Percentiles rank a stretch among this genome's conserved stretches.
These are phyloP conservation scores for Aegilops bicornis DNA, from an alignment of 176 grass and related monocot genomes.

Conservation along the genomic window DNA sequence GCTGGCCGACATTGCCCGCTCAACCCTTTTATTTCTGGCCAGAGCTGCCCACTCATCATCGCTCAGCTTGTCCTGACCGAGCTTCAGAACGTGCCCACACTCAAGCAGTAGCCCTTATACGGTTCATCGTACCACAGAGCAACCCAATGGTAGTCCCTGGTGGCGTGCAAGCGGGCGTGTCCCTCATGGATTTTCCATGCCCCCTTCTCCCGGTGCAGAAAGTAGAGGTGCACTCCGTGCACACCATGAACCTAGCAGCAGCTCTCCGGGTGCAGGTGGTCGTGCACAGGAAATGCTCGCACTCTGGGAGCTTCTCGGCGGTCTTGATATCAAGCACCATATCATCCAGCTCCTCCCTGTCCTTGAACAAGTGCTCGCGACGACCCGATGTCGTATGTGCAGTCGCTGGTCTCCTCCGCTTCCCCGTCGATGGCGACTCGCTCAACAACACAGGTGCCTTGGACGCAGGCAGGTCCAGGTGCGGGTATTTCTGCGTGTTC, in stretches of 20 bases:
- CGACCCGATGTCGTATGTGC: not conserved
- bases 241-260: slow-evolving; percentile 38
- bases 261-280: not conserved
- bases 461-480: not conserved
- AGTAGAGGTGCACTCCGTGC: slow-evolving; percentile 52
- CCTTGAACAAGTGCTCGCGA: slow-evolving; percentile 45
- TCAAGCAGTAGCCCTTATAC: slow-evolving; percentile 57
- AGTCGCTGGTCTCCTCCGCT: not conserved
- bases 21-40: not conserved
- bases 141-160: slow-evolving; percentile 46
- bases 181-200: slow-evolving; percentile 41
- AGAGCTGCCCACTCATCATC: not conserved
- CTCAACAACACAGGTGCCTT: not conserved
- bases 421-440: not conserved
- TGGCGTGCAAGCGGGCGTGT: slow-evolving; percentile 59
- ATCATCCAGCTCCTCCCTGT: slow-evolving; percentile 15
- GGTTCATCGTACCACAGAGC: slow-evolving; percentile 38
- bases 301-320: slow-evolving; percentile 12
- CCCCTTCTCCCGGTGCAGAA: slow-evolving; percentile 37
- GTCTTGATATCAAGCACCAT: slow-evolving; percentile 23
- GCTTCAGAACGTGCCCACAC: slow-evolving; percentile 14
- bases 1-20: not conserved
- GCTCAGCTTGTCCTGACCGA: not conserved
- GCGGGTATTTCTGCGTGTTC: no score
- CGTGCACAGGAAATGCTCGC: slow-evolving; percentile 20